phyloP scores from a whole-genome alignment of 257 asterid species.

The Lithospermum erythrorhizon region DNA sequence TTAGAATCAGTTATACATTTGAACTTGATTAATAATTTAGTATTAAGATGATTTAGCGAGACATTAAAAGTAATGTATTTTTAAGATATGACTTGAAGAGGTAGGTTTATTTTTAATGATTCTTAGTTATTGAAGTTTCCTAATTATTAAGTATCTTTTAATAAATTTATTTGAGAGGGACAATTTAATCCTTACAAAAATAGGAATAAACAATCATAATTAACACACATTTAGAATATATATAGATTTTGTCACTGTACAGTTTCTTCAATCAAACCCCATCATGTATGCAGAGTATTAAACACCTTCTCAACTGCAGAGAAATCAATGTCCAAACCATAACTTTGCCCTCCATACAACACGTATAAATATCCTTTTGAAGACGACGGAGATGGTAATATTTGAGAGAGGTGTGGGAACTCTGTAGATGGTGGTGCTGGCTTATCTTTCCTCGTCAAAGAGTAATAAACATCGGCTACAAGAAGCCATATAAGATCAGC shows the following conservation, averaged over 20 bases:
- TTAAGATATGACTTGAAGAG: no score
- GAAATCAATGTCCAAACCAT: slow-evolving; percentile 68
- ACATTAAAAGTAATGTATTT: no score
- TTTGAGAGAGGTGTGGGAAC: slow-evolving; percentile 37
- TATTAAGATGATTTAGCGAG: no score
- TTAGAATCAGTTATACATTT: no score
- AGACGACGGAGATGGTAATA: slow-evolving; percentile 54
- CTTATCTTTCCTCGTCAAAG: slow-evolving; percentile 26
- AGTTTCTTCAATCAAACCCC: slow-evolving; percentile 23
- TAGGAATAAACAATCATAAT: no score
- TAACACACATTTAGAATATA: no score
- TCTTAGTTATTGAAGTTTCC: no score
- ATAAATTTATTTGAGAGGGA: no score
- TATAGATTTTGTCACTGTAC: slow-evolving; percentile 1
- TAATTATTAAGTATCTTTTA: no score
- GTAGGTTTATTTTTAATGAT: no score
- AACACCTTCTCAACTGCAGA: slow-evolving; percentile 51
- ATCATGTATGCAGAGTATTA: slow-evolving; percentile 23
- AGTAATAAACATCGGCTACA: slow-evolving; percentile 78
- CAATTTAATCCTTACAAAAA: no score
- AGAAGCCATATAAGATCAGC: slow-evolving; percentile 93
- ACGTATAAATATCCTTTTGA: slow-evolving; percentile 54
- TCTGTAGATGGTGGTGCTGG: slow-evolving; percentile 43
- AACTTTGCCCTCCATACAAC: slow-evolving; percentile 77
- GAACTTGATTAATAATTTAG: no score